A percentile compares a stretch with the other conserved stretches of the same genome.
Conservation (phyloP, 345 rosid genomes). For the Populus nigra region DNA sequence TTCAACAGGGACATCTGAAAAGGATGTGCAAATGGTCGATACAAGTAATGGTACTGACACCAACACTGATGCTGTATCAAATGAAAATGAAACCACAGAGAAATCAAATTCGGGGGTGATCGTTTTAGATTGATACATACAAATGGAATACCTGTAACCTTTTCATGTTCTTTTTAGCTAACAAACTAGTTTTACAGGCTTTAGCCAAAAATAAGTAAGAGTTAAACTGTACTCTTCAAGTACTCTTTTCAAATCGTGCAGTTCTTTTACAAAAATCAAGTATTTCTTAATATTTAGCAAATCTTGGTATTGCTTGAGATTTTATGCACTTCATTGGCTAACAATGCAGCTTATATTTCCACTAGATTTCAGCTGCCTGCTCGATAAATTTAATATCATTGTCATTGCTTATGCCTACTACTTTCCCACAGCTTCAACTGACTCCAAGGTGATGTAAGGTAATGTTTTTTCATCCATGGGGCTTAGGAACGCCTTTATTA, state of each 20-base stretch:
- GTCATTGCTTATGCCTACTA: neutral
- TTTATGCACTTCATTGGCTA: neutral
- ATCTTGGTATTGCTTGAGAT: neutral
- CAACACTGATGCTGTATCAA: constrained; percentile 13
- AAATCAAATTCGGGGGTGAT: constrained; percentile 24
- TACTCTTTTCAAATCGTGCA: neutral
- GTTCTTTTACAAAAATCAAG: neutral
- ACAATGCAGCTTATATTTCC: neutral
- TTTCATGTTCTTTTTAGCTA: neutral
- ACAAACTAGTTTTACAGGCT: constrained; percentile 4
- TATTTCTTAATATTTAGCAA: neutral
- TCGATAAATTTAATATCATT: neutral
- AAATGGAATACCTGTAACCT: neutral
- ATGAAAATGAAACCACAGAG: constrained; percentile 5
- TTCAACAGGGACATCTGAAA: neutral
- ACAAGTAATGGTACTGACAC: constrained; percentile 3
- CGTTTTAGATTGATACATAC: constrained; percentile 30
- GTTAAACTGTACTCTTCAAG: neutral
- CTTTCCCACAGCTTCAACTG: neutral
- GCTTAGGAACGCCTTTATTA: neutral
- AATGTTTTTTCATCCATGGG: neutral
- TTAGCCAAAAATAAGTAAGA: neutral
- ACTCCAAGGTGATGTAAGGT: neutral
- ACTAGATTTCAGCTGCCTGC: neutral
- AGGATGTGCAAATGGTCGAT: constrained; percentile 19